Conservation (phyloP, 106 monocot genomes). For the Dioscorea dumetorum region DNA sequence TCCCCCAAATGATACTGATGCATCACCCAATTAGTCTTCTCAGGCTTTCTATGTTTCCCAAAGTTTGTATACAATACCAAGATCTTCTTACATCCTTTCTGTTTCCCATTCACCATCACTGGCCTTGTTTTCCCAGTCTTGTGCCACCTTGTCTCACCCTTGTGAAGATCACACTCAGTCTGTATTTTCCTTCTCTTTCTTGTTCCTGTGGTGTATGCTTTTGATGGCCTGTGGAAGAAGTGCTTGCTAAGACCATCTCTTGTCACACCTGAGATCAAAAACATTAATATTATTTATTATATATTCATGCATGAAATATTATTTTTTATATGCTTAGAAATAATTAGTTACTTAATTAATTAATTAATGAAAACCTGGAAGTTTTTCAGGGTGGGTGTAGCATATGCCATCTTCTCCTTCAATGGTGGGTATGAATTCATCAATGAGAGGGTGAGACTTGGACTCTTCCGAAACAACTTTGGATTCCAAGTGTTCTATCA, state of each 20-base stretch:
- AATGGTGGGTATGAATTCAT: slow-evolving; percentile 92
- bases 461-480: slow-evolving; percentile 34
- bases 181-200: slow-evolving; percentile 53
- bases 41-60: slow-evolving; percentile 82
- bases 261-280: slow-evolving; percentile 28
- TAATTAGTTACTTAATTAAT: too few relatives aligned
- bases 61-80: slow-evolving; percentile 91
- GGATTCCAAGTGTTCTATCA: slow-evolving; percentile 83
- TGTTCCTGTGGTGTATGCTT: slow-evolving; percentile 53
- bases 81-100: slow-evolving; percentile 94
- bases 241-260: slow-evolving; percentile 53
- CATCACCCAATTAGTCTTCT: slow-evolving; percentile 99
- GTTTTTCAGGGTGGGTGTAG: slow-evolving; percentile 91
- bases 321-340: too few relatives aligned
- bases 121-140: slow-evolving; percentile 96
- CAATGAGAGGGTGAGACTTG: slow-evolving; percentile 78
- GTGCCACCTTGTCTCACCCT: slow-evolving; percentile 90
- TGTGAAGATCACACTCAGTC: slow-evolving; percentile 47
- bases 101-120: slow-evolving; percentile 54
- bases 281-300: too few relatives aligned
- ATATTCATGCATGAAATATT: too few relatives aligned
- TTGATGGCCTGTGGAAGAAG: slow-evolving; percentile 61
- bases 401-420: slow-evolving; percentile 95
- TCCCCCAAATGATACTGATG: slow-evolving; percentile 94
- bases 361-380: too few relatives aligned